Conservation (phyloP, 192 early-diverging fungal species). For the Coemansia sp. region DNA sequence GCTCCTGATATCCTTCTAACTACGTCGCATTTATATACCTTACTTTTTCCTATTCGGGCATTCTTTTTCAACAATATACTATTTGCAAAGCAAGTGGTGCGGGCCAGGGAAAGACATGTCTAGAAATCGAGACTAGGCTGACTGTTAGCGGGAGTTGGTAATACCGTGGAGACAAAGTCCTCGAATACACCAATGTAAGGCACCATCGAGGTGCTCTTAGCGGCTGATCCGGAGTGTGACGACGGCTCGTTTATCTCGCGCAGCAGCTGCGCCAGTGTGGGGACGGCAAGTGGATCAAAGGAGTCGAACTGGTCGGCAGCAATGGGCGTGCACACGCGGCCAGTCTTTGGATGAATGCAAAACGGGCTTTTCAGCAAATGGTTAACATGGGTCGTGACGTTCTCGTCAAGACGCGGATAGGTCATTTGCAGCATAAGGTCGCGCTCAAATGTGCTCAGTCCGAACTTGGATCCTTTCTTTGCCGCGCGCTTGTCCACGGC, state of each 20-base stretch:
- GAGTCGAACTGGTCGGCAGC: constrained; percentile 66
- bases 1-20: constrained; percentile 47
- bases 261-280: constrained; percentile 67
- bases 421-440: constrained; percentile 88
- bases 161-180: constrained; percentile 57
- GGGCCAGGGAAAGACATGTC: background rate
- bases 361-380: constrained; percentile 98
- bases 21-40: background rate
- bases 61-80: background rate
- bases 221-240: background rate
- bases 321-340: constrained; percentile 96
- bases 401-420: constrained; percentile 91
- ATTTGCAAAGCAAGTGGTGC: background rate
- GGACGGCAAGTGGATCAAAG: constrained; percentile 81
- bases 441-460: constrained; percentile 46
- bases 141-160: background rate
- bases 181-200: constrained; percentile 66
- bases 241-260: constrained; percentile 57
- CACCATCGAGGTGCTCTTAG: constrained; percentile 49
- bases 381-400: constrained; percentile 84
- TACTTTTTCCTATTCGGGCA: background rate
- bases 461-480: constrained; percentile 35
- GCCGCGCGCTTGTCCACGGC: constrained; percentile 35
- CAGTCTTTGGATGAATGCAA: constrained; percentile 94
- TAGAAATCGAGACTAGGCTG: constrained; percentile 44